These are phyloP conservation scores for Carex littledalei DNA, from an alignment of 176 grass and related monocot genomes.

Conservation along the genomic window DNA sequence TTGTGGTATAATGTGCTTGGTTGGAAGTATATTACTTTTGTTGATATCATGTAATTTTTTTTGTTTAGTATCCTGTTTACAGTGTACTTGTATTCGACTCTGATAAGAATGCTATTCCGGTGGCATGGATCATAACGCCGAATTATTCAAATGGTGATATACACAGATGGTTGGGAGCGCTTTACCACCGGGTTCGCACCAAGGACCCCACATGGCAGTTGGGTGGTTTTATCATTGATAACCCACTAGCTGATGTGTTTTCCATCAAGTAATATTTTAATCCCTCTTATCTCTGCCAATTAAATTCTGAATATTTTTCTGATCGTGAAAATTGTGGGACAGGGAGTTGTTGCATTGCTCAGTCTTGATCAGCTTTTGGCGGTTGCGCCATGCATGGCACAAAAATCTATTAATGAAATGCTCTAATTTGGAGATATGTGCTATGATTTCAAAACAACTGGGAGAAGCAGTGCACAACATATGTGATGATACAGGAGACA, in stretches of 20 bases:
- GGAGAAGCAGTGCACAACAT: slow-evolving; percentile 55
- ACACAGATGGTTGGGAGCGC: slow-evolving; percentile 81
- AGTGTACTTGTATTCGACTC: slow-evolving; percentile 88
- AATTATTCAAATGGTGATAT: slow-evolving; percentile 60
- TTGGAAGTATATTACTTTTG: neutral
- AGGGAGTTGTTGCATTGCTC: slow-evolving; percentile 82
- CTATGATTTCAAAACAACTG: slow-evolving; percentile 44
- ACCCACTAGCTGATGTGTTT: slow-evolving; percentile 61
- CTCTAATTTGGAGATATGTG: slow-evolving; percentile 41
- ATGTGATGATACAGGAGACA: slow-evolving; percentile 48
- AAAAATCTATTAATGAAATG: slow-evolving; percentile 72
- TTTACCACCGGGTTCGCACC: slow-evolving; percentile 71
- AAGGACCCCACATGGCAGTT: slow-evolving; percentile 96
- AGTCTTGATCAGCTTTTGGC: slow-evolving; percentile 80
- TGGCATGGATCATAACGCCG: slow-evolving; percentile 81
- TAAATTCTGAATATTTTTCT: neutral
- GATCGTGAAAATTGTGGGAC: neutral
- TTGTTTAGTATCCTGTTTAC: slow-evolving; percentile 88
- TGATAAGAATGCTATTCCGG: slow-evolving; percentile 76
- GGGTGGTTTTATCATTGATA: slow-evolving; percentile 89
- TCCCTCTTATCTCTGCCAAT: neutral
- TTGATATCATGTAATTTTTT: slow-evolving; percentile 3
- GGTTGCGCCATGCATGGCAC: slow-evolving; percentile 59
- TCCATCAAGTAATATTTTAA: slow-evolving; percentile 57
- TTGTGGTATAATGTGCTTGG: slow-evolving; percentile 2